Evolutionary conservation across 1,284 basidiomycete species (phyloP), one percentile per base, ranked within the genome.

Genomic region (Coriolopsis trogii): DNA sequence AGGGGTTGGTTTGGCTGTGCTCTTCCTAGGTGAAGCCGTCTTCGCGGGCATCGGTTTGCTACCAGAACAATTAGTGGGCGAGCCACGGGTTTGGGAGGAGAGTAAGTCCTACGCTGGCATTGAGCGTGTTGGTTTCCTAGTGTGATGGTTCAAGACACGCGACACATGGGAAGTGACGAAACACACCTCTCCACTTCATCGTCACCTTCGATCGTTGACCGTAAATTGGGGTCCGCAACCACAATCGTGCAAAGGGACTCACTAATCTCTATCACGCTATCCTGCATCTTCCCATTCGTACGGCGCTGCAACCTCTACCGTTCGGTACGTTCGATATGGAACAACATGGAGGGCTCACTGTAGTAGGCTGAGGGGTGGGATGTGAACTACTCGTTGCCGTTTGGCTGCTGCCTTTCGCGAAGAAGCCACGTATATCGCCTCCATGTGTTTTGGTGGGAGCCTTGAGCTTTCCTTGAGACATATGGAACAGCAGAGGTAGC

Each of bases 391-490:
- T 46, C 13, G 53, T 36, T 3, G 58, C 39, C 20, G 53, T 48
- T 31, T 60, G 54, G 20, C 56, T 57, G 25, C 53, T 51, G 13
- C 43, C 46, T 6, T 33, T 55, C 9, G 70, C 70, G 57, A 79
- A 79, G 64, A 80, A 80, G 36, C 73, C 64, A 18, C 75, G 64
- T 13, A 80, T 74, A 49, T 76, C 74, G 56, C 71, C 72, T 15
- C 73, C 76, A n/a, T 63, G 49, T 5, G 60, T 12, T 46, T 68
- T 67, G 3, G 50, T 41, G 7, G 54, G 49, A 9, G 56, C 44
- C 46, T 70, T 67, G 1, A 55, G 13, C 36, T 62, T 64, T 2
- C 7, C 26, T 8, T 45, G 47, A n/a, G 53, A 51, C 60, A 61
- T 62, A 20, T 4, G 1, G 5, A 6, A 30, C 3, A 31, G 23